These are phyloP conservation scores for Candida maltosa DNA, from an alignment of 805 yeast species.

Conservation along the genomic window DNA sequence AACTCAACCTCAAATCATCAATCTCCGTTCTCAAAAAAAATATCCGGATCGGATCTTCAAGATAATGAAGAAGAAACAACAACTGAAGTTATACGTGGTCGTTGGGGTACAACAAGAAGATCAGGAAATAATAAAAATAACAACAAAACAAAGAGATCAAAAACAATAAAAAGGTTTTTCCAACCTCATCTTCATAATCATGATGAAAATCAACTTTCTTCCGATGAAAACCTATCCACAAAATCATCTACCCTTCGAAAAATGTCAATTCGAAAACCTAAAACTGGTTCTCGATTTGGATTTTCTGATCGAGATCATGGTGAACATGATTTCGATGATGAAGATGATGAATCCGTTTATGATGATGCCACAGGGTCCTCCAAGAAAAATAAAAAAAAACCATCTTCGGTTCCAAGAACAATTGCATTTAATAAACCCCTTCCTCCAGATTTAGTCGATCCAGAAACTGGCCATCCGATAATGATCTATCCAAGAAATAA, in stretches of 20 bases:
- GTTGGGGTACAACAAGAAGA: conserved; percentile 85
- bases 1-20: conserved; percentile 23
- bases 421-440: conserved; percentile 58
- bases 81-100: conserved; percentile 1
- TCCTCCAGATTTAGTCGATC: conserved; percentile 57
- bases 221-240: neutral
- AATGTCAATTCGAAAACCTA: conserved; percentile 8
- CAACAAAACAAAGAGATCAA: conserved; percentile 42
- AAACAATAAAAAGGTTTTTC: conserved; percentile 48
- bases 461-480: conserved; percentile 55
- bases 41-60: conserved; percentile 3
- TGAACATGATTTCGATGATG: conserved; percentile 15
- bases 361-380: conserved; percentile 28
- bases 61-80: neutral
- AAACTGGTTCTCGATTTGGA: conserved; percentile 11
- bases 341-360: conserved; percentile 25
- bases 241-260: conserved; percentile 6
- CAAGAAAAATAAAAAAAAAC: conserved; percentile 26
- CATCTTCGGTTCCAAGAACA: conserved; percentile 39
- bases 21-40: conserved; percentile 24
- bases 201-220: conserved; percentile 2
- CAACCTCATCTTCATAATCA: conserved; percentile 19
- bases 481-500: conserved; percentile 79
- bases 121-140: conserved; percentile 61
- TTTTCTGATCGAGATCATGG: conserved; percentile 8